phyloP scores from a whole-genome alignment of 306 rosid genomes.

The Trichosanthes cucumerina region DNA sequence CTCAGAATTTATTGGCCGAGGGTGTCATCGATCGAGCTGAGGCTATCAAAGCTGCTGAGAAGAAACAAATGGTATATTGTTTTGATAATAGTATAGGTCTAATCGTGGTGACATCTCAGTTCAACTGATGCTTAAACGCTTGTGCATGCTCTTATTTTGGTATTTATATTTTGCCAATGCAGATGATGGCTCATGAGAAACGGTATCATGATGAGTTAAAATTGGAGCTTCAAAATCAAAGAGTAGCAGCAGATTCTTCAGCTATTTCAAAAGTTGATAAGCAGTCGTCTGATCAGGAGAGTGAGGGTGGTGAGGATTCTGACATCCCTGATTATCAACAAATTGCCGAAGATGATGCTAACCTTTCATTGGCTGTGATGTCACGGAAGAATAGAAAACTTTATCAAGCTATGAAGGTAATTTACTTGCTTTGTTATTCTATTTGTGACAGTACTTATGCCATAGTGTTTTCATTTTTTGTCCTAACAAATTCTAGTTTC shows the following conservation, averaged over 20 bases:
- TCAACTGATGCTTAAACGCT: background rate
- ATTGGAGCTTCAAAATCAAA: slow-evolving; percentile 41
- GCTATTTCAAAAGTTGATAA: slow-evolving; percentile 22
- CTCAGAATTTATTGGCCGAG: slow-evolving; percentile 58
- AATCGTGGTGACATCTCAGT: background rate
- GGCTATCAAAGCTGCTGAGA: slow-evolving; percentile 75
- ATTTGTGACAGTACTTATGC: background rate
- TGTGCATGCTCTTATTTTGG: background rate
- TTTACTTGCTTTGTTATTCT: background rate
- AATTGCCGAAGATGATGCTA: slow-evolving; percentile 27
- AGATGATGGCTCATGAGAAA: slow-evolving; percentile 61
- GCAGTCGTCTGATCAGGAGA: slow-evolving; percentile 27
- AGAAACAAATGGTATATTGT: slow-evolving; percentile 47
- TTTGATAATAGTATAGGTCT: background rate
- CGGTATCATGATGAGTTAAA: slow-evolving; percentile 72
- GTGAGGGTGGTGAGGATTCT: slow-evolving; percentile 31
- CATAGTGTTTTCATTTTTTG: background rate
- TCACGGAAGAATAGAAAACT: slow-evolving; percentile 49
- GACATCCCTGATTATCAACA: slow-evolving; percentile 24
- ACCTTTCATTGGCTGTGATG: slow-evolving; percentile 29
- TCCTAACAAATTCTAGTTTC: background rate
- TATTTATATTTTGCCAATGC: slow-evolving; percentile 16
- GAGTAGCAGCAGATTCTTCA: slow-evolving; percentile 23
- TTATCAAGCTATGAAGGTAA: slow-evolving; percentile 64
- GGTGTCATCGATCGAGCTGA: slow-evolving; percentile 69